A percentile compares a stretch with the other conserved stretches of the same genome.
Evolutionary conservation across 805 yeast genomes (phyloP).

Genomic region (Clavispora phyllophila): DNA sequence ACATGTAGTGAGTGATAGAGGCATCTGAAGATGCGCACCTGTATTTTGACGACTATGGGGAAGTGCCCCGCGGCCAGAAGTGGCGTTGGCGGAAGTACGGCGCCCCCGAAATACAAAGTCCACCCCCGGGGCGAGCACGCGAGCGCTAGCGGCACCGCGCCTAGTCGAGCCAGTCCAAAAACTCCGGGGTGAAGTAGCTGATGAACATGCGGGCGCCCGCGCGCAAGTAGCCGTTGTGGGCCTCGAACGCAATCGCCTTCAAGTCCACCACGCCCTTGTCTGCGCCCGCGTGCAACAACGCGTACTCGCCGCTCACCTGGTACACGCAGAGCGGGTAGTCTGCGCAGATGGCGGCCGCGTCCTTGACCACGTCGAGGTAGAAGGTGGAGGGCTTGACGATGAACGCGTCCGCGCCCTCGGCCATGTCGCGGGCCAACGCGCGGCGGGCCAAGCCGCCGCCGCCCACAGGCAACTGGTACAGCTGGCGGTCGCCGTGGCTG

Average conservation of each 20-base stretch:
- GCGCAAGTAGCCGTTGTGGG: slow-evolving; percentile 85
- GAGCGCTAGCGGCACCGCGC: no score
- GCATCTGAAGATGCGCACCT: no score
- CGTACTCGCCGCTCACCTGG: slow-evolving; percentile 96
- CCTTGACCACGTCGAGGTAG: slow-evolving; percentile 84
- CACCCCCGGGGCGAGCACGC: no score
- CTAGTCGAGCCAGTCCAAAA: slow-evolving; percentile 78
- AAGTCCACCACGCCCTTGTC: slow-evolving; percentile 90
- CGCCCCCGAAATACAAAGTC: no score
- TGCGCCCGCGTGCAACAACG: slow-evolving; percentile 98
- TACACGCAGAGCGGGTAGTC: slow-evolving; percentile 92
- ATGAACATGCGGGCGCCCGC: slow-evolving; percentile 94
- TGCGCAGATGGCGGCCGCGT: slow-evolving; percentile 74
- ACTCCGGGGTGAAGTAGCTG: slow-evolving; percentile 92
- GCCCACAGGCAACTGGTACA: slow-evolving; percentile 90
- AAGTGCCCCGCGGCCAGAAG: no score
- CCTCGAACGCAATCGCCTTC: slow-evolving; percentile 75
- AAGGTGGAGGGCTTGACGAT: slow-evolving; percentile 96
- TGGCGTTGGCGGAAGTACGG: no score
- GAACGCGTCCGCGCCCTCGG: slow-evolving; percentile 93
- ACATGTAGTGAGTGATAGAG: no score
- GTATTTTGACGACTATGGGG: no score
- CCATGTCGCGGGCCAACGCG: slow-evolving; percentile 79
- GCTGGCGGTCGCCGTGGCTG: slow-evolving; percentile 82
- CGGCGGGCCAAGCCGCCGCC: slow-evolving; percentile 92